Base-by-base conservation (phyloP, 2,329 filamentous ascomycete species). In the Aspergillus persii region DNA sequence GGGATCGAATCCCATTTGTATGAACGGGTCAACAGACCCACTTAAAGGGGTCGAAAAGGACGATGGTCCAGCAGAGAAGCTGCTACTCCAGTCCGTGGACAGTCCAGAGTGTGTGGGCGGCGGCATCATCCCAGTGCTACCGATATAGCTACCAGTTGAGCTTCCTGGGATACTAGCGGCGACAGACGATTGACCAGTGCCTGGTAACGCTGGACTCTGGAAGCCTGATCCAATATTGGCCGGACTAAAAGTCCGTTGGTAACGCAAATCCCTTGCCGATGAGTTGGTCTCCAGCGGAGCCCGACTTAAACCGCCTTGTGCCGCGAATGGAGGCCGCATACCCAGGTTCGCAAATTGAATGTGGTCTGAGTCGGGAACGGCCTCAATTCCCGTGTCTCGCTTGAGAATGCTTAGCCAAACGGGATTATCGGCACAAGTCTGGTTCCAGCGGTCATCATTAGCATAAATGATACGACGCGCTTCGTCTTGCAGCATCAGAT, bases 371-470 rank as follows among this genome's bases (percentile, higher is more conserved):
- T 68, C 65, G 11, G 70, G 70, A 2, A 68, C 58, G 15, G 66
- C 61, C 26, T 72, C 68, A 18, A 80, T 63, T 3, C 78, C 78
- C 44, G 73, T 68, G 59, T 79, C 75, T 8, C 74, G 75, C 63
- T 81, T 81, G 54, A 81, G 64, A 29, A 79, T 67, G 57, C 74
- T 73, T 9, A 81, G 68, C 79, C 79, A 81, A 8, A 75, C 67
- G n/a, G 74, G 68, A 53, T 80, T 80, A 62, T 80, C 79, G 7
- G 79, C 79, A 57, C 77, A 77, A 3, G 79, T 80, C 66, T 79
- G 73, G 53, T 76, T 75, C 73, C 73, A 76, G n/a, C 67, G 67
- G 36, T 76, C 74, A 57, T 72, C 67, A 15, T 53, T 66, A 11
- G 67, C 71, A 55, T 76, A 76, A 50, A 76, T 71, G 7, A 74